phyloP scores from a whole-genome alignment of 2,329 filamentous ascomycete species.

The Neofusicoccum umdonicola region DNA sequence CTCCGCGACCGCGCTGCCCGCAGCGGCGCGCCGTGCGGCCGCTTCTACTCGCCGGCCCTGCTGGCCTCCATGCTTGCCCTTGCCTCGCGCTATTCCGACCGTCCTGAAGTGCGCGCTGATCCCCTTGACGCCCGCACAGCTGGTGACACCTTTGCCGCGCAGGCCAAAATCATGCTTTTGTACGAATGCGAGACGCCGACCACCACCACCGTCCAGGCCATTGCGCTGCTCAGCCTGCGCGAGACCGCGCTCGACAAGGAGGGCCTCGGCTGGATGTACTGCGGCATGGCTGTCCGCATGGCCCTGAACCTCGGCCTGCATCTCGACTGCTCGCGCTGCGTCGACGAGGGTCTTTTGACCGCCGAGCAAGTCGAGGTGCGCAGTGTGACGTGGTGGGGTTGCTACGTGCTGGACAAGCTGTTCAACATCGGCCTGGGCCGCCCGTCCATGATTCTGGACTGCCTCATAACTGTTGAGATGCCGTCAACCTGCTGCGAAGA shows the following conservation, averaged over 20 bases:
- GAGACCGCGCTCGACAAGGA: neutral
- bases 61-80: neutral
- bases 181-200: neutral
- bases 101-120: neutral
- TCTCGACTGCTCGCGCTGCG: neutral
- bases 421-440: neutral
- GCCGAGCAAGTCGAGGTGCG: neutral
- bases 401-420: slow-evolving; percentile 1
- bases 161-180: neutral
- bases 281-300: neutral
- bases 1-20: neutral
- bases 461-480: neutral
- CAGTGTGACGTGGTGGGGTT: slow-evolving; percentile 2
- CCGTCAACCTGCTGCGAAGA: neutral
- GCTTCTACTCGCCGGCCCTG: neutral
- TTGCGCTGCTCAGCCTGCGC: neutral
- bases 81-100: neutral
- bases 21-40: neutral
- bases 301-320: neutral
- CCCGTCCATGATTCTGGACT: neutral
- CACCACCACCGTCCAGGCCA: neutral
- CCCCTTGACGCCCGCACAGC: neutral
- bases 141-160: neutral
- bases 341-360: neutral
- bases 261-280: neutral